phyloP scores from a whole-genome alignment of 2,329 filamentous ascomycete genomes.

The Phaeosphaeria sp. region DNA sequence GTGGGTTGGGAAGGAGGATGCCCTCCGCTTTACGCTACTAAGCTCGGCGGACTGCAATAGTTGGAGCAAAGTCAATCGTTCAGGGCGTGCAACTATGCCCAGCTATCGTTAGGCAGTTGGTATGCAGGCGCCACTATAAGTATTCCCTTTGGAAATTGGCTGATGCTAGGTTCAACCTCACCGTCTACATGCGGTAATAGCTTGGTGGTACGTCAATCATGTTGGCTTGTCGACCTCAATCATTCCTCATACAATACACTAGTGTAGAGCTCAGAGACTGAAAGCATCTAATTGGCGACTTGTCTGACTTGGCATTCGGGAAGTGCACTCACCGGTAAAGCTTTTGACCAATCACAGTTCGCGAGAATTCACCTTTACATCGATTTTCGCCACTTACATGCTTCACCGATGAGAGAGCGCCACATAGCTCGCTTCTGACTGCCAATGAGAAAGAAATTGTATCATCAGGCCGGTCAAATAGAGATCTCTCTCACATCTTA shows the following conservation, averaged over 20 bases:
- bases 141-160: background rate
- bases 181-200: background rate
- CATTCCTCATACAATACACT: background rate
- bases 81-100: background rate
- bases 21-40: background rate
- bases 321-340: no score
- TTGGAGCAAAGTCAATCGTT: no score
- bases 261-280: background rate
- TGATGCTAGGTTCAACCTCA: background rate
- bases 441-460: no score
- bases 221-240: conserved; percentile 5
- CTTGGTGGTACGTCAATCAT: background rate
- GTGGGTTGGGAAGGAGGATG: background rate
- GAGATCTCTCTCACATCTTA: no score
- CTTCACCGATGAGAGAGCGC: no score
- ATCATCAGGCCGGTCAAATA: no score
- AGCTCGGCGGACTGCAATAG: background rate
- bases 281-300: conserved; percentile 1
- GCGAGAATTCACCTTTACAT: no score
- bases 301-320: background rate
- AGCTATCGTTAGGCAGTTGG: background rate
- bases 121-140: background rate
- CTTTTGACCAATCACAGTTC: no score
- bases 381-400: no score
- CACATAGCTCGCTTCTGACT: no score